Evolutionary conservation across 176 grass and related monocot genomes (phyloP), one percentile per base, ranked within the genome.

Genomic region (Avena insularis): DNA sequence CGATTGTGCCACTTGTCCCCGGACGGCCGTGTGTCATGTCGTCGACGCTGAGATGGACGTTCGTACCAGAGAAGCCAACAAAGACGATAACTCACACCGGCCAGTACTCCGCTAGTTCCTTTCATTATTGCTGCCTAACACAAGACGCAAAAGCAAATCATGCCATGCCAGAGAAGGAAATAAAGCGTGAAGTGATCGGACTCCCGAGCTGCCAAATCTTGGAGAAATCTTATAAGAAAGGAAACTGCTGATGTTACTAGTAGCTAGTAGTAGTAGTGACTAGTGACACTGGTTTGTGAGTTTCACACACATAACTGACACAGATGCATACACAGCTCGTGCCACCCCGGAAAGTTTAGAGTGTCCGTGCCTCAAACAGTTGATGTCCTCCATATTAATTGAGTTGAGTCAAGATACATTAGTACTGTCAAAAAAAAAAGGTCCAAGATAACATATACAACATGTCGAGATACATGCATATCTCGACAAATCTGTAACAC

Each of bases 121-220:
- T 67, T 36, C 64, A 16, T 36, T 17, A 14, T 29, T 67, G 29
- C 31, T 13, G 4, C 33, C 9, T 9, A 60, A 59, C 60, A 48
- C 83, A 35, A 17, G 48, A 90, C 51, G 83, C 50, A 79, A 79
- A 9, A 13, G 35, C 1, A 33, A 88, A 77, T 77, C 17, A 83
- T 78, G 27, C 54, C 5, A 40, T 4, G 33, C 33, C 1, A 31
- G 58, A 15, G 27, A 64, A 12, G 25, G 71, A 61, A 50, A 59
- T 15, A 12, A 66, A 68, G 19, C 15, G 11, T 23, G 12, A 17
- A 8, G n/a, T 69, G 21, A 55, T 11, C 15, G 27, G 27, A 33
- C 72, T 48, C 5, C 0, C 45, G 12, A 70, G 35, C 67, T 43
- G 16, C 33, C 33, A 40, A 40, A 70, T 43, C 67, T 70, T 17